A percentile compares a stretch with the other conserved stretches of the same genome.
Conservation (phyloP, 1,139 yeast genomes). For the Kodamaea ohmeri region DNA sequence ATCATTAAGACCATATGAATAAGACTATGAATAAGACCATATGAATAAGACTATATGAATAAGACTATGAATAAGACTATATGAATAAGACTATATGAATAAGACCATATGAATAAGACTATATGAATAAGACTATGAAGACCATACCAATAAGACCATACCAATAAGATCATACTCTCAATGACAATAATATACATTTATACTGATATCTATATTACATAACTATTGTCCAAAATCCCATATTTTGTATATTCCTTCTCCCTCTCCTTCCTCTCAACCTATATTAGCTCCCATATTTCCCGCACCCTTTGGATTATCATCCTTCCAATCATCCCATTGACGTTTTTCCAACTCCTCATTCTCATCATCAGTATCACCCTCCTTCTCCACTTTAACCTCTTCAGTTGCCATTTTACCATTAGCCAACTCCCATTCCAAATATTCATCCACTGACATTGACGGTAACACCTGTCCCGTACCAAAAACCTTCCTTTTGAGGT, state of each 20-base stretch:
- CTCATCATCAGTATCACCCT: conserved; percentile 31
- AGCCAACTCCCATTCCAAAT: conserved; percentile 77
- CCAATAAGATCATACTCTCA: no score
- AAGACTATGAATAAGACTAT: no score
- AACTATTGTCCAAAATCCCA: neutral
- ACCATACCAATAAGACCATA: no score
- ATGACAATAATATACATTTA: no score
- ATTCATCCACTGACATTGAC: conserved; percentile 92
- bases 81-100: no score
- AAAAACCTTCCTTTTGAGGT: conserved; percentile 61
- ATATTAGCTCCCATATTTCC: conserved; percentile 81
- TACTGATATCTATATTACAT: no score
- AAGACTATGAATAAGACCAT: no score
- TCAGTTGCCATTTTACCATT: conserved; percentile 75
- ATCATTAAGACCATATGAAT: no score
- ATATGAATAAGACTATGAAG: no score
- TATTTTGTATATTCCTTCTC: neutral
- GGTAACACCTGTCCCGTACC: conserved; percentile 95
- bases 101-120: no score
- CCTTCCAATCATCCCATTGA: conserved; percentile 92
- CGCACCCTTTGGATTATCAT: conserved; percentile 79
- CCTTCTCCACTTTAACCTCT: conserved; percentile 33
- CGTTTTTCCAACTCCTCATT: conserved; percentile 60
- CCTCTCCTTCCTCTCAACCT: conserved; percentile 43
- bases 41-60: no score